Evolutionary conservation across 164 flowering plant genomes (phyloP), one percentile per base, ranked within the genome.

Genomic region (Annona cherimola): DNA sequence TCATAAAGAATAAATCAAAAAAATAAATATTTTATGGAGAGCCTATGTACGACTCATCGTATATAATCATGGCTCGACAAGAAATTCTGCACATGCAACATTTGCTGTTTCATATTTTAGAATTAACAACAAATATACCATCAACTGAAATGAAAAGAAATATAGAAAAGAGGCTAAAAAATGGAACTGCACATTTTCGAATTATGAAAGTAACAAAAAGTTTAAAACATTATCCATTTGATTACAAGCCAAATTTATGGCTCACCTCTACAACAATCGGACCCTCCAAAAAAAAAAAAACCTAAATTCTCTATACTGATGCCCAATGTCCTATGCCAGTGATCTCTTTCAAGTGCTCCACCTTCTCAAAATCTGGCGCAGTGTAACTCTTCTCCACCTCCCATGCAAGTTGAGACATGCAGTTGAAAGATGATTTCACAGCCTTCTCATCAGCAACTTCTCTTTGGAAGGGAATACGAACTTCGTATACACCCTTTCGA

Each of bases 361-460:
- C 93, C 83, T 89, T 92, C 73, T 86, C 76, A 79, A 92, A 90
- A 61, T 88, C 88, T 4, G 85, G 86, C 6, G 42, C 74, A 64
- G 80, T 77, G 72, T 79, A 87, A 75, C 84, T 85, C 82, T 84
- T 92, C 77, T 92, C 98, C 45, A 90, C 91, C 76, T 94, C 97
- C 98, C 97, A 94, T 4, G 97, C 97, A 70, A 86, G 86, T 81
- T 94, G 97, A 64, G 98, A 89, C 97, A 92, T 88, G 42, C 94
- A 81, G 73, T 92, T 94, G 72, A 94, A 87, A 19, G 97, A 83
- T 61, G 97, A 94, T 77, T 89, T 94, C 54, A 84, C 95, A 68
- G 88, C 88, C 81, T 88, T 92, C 83, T 86, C 93, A 68, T 92
- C 92, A 1, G 86, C 72, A 45, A 94, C 97, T 84, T 94, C 96